A percentile compares a stretch with the other conserved stretches of the same genome.
phyloP scores from a whole-genome alignment of 176 grass and related monocot species.

The Eleusine coracana region DNA sequence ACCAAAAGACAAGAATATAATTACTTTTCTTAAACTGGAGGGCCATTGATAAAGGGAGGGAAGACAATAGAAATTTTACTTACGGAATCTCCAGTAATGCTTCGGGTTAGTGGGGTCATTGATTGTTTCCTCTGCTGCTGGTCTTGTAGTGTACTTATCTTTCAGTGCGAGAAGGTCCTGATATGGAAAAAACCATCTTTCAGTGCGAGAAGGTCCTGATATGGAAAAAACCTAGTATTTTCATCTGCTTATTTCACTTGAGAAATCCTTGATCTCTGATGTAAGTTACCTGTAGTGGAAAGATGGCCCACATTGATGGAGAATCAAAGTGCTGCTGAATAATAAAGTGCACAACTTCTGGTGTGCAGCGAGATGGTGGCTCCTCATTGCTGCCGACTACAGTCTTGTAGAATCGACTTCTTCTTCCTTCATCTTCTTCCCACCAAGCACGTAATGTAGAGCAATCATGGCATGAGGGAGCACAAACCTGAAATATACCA shows the following conservation, averaged over 20 bases:
- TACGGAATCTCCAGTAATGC: slow-evolving; percentile 99
- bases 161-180: slow-evolving; percentile 96
- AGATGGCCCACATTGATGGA: slow-evolving; percentile 98
- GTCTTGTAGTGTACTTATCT: slow-evolving; percentile 87
- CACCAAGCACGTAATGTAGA: slow-evolving; percentile 96
- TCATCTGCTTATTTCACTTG: slow-evolving; percentile 23
- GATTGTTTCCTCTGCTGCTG: slow-evolving; percentile 93
- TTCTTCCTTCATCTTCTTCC: slow-evolving; percentile 91
- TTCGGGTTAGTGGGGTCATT: slow-evolving; percentile 97
- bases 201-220: slow-evolving; percentile 90
- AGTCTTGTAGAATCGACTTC: slow-evolving; percentile 63
- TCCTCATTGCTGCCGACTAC: slow-evolving; percentile 69
- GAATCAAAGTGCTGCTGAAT: slow-evolving; percentile 83
- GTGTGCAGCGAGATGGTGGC: slow-evolving; percentile 72
- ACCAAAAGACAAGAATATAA: not conserved
- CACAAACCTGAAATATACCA: slow-evolving; percentile 81
- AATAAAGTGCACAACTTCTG: slow-evolving; percentile 83
- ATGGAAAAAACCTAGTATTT: slow-evolving; percentile 22
- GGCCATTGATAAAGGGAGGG: not conserved
- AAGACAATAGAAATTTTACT: slow-evolving; percentile 34
- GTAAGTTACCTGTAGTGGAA: slow-evolving; percentile 83
- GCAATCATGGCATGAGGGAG: slow-evolving; percentile 98
- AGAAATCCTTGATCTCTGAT: slow-evolving; percentile 12
- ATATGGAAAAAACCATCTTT: slow-evolving; percentile 58
- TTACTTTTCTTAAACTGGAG: not conserved